A percentile compares a stretch with the other conserved stretches of the same genome.
These are phyloP conservation scores for Aspergillus mulundensis DNA, from an alignment of 495 filamentous ascomycete genomes.

Conservation along the genomic window DNA sequence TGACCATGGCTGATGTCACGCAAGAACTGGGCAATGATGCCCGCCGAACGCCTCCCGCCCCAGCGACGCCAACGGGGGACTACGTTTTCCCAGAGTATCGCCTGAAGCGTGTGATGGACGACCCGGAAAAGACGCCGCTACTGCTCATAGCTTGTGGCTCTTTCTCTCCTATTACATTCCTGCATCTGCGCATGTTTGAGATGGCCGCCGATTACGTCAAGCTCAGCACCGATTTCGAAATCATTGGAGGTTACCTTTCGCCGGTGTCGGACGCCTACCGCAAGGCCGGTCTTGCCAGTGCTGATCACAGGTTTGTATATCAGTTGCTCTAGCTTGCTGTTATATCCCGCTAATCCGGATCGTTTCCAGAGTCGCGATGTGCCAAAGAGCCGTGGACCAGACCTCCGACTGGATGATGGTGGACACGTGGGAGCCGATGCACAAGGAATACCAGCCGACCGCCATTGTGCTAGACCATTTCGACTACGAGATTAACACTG, in stretches of 20 bases:
- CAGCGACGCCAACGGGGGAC: slow-evolving; percentile 38
- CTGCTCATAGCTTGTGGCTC: slow-evolving; percentile 88
- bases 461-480: slow-evolving; percentile 87
- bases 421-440: slow-evolving; percentile 72
- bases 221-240: slow-evolving; percentile 79
- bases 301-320: slow-evolving; percentile 60
- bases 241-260: slow-evolving; percentile 78
- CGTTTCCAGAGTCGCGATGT: slow-evolving; percentile 53
- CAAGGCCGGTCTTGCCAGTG: slow-evolving; percentile 78
- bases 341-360: slow-evolving; percentile 8
- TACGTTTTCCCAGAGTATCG: slow-evolving; percentile 73
- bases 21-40: slow-evolving; percentile 31
- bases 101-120: slow-evolving; percentile 62
- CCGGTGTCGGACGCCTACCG: slow-evolving; percentile 85
- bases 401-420: slow-evolving; percentile 80
- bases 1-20: slow-evolving; percentile 30
- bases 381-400: slow-evolving; percentile 72
- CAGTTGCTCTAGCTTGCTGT: background rate
- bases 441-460: slow-evolving; percentile 81
- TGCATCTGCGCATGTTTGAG: slow-evolving; percentile 93
- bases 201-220: slow-evolving; percentile 79
- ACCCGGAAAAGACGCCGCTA: slow-evolving; percentile 69
- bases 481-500: slow-evolving; percentile 78
- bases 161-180: slow-evolving; percentile 77
- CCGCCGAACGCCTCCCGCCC: slow-evolving; percentile 22